Conservation (phyloP, 108 stramenopile genomes). For the Cyclotella sp. region DNA sequence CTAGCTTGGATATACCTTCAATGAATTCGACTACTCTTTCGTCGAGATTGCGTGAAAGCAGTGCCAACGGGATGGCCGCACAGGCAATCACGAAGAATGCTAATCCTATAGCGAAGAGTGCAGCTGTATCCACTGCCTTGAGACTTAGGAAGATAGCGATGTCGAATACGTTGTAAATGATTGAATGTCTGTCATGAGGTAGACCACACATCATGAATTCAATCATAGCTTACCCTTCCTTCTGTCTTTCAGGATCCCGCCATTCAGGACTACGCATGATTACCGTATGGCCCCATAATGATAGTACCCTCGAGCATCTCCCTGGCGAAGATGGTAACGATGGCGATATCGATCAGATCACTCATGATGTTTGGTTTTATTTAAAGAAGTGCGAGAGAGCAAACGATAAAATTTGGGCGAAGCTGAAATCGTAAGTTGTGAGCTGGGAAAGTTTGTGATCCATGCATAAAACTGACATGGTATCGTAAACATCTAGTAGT, state of each 20-base stretch:
- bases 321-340: slow-evolving; percentile 78
- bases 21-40: slow-evolving; percentile 57
- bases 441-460: too few species aligned
- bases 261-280: slow-evolving; percentile 55
- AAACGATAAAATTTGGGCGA: too few species aligned
- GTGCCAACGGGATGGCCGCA: slow-evolving; percentile 63
- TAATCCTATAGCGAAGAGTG: slow-evolving; percentile 67
- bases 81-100: slow-evolving; percentile 58
- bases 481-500: too few species aligned
- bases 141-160: slow-evolving; percentile 14
- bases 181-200: too few species aligned
- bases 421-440: too few species aligned
- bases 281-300: slow-evolving; percentile 80
- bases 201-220: too few species aligned
- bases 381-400: too few species aligned
- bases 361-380: too few species aligned
- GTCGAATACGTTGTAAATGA: too few species aligned
- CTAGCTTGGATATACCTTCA: slow-evolving; percentile 80
- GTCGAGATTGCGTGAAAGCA: slow-evolving; percentile 68
- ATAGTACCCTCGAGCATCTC: slow-evolving; percentile 78
- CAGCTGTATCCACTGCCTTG: slow-evolving; percentile 61
- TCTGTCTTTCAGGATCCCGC: slow-evolving; percentile 54
- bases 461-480: too few species aligned
- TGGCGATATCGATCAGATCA: slow-evolving; percentile 41
- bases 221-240: slow-evolving; percentile 28